These are phyloP conservation scores for Metarhizium brunneum DNA, from an alignment of 2,329 filamentous ascomycete genomes.

Conservation along the genomic window DNA sequence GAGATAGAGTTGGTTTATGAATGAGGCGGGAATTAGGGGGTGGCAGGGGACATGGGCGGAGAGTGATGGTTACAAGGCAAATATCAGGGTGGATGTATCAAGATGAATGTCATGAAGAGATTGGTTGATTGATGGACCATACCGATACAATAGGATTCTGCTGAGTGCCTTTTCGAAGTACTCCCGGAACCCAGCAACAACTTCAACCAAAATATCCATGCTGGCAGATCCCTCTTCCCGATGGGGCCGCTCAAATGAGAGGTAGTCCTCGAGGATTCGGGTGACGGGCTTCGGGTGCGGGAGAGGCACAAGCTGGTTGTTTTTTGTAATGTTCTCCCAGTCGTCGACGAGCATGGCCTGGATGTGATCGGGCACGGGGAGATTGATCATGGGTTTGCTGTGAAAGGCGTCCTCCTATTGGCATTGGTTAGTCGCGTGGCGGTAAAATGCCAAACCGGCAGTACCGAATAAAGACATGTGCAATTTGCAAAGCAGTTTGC, in stretches of 20 bases:
- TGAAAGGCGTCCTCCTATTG: conserved; percentile 80
- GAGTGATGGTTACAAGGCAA: background rate
- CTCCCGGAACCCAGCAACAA: conserved; percentile 74
- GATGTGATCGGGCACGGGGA: conserved; percentile 78
- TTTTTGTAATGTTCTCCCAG: conserved; percentile 98
- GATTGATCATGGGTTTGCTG: conserved; percentile 72
- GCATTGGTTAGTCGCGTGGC: background rate
- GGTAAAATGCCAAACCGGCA: background rate
- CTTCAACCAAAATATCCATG: conserved; percentile 81
- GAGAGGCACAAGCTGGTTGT: conserved; percentile 77
- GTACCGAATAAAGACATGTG: background rate
- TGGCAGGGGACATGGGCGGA: background rate
- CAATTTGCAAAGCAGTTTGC: background rate
- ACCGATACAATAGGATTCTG: conserved; percentile 78
- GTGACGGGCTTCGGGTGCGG: conserved; percentile 69
- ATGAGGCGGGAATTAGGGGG: too few species aligned
- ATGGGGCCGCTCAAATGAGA: conserved; percentile 57
- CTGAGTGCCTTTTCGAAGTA: conserved; percentile 91
- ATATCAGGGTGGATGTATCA: background rate
- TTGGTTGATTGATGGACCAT: conserved; percentile 13
- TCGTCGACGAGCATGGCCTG: conserved; percentile 94
- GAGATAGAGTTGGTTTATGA: too few species aligned
- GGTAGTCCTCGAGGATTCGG: conserved; percentile 73
- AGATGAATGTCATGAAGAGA: background rate
- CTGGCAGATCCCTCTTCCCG: conserved; percentile 59